Percentiles rank a stretch among this genome's conserved stretches.
These are phyloP conservation scores for Meira nashicola DNA, from an alignment of 1,284 basidiomycete species.

Conservation along the genomic window DNA sequence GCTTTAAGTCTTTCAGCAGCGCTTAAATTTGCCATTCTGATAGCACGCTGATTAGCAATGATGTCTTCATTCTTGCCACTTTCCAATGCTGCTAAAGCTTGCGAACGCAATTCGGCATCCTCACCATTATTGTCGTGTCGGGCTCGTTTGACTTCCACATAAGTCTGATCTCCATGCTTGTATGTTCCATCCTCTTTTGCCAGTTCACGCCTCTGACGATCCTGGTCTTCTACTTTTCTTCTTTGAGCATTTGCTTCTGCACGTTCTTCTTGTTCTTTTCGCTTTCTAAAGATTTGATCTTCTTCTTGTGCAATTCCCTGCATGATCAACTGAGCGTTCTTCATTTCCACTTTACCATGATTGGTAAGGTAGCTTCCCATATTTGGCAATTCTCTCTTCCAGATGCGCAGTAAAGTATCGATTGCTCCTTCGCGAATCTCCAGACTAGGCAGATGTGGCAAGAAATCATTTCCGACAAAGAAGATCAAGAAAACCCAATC, in stretches of 20 bases:
- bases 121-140: slow-evolving; percentile 39
- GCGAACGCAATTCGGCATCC: slow-evolving; percentile 9
- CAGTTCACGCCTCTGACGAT: slow-evolving; percentile 11
- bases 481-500: slow-evolving; percentile 99
- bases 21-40: slow-evolving; percentile 84
- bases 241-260: slow-evolving; percentile 74
- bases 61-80: slow-evolving; percentile 42
- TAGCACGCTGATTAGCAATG: slow-evolving; percentile 37
- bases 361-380: slow-evolving; percentile 98
- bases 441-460: slow-evolving; percentile 93
- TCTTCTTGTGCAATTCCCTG: slow-evolving; percentile 86
- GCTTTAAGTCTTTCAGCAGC: slow-evolving; percentile 90
- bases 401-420: slow-evolving; percentile 89
- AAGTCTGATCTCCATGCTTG: slow-evolving; percentile 28
- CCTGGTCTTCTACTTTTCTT: slow-evolving; percentile 18
- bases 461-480: slow-evolving; percentile 99
- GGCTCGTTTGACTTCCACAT: slow-evolving; percentile 8
- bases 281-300: slow-evolving; percentile 87
- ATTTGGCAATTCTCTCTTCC: slow-evolving; percentile 82
- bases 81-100: slow-evolving; percentile 21
- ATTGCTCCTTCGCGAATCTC: slow-evolving; percentile 99
- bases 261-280: slow-evolving; percentile 85
- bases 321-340: slow-evolving; percentile 84
- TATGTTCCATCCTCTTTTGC: neutral
- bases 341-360: slow-evolving; percentile 81